Percentiles rank a stretch among this genome's conserved stretches.
Evolutionary conservation across 805 yeast species (phyloP).

Genomic region (Ogataea angusta): DNA sequence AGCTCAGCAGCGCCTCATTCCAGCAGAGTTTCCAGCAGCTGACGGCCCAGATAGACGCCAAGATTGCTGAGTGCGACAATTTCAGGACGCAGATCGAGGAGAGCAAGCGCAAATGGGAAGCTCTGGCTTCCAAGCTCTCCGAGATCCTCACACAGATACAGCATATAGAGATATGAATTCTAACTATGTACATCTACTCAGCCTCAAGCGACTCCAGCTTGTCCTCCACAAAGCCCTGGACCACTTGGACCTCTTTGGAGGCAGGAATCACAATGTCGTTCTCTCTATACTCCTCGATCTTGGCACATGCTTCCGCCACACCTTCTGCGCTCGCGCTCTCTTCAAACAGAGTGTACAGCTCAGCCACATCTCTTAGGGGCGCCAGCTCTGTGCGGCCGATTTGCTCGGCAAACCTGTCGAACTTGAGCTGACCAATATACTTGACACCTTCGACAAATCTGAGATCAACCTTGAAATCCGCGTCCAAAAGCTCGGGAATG

Average conservation of each 20-base stretch:
- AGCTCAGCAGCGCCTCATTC: constrained; percentile 18
- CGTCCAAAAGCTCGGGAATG: constrained; percentile 65
- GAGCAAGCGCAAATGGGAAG: constrained; percentile 27
- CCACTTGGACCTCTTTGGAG: constrained; percentile 35
- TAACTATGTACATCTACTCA: constrained; percentile 9
- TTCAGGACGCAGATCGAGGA: constrained; percentile 18
- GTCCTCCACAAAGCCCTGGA: constrained; percentile 34
- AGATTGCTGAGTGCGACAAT: constrained; percentile 26
- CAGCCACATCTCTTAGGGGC: constrained; percentile 39
- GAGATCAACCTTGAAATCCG: constrained; percentile 55
- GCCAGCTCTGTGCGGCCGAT: constrained; percentile 41
- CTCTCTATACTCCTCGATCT: constrained; percentile 34
- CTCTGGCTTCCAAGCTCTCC: constrained; percentile 16
- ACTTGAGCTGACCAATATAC: constrained; percentile 66
- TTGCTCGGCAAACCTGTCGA: constrained; percentile 42
- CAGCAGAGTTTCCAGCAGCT: constrained; percentile 22
- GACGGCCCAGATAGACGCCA: constrained; percentile 19
- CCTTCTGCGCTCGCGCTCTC: constrained; percentile 36
- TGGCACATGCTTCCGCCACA: constrained; percentile 32
- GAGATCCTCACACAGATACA: constrained; percentile 11
- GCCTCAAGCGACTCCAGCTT: constrained; percentile 23
- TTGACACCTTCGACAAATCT: constrained; percentile 65
- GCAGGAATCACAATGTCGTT: constrained; percentile 32
- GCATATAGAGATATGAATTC: constrained; percentile 2
- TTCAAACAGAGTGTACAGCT: constrained; percentile 35